These are phyloP conservation scores for Aspergillus flavus DNA, from an alignment of 2,329 filamentous ascomycete genomes.

Conservation along the genomic window DNA sequence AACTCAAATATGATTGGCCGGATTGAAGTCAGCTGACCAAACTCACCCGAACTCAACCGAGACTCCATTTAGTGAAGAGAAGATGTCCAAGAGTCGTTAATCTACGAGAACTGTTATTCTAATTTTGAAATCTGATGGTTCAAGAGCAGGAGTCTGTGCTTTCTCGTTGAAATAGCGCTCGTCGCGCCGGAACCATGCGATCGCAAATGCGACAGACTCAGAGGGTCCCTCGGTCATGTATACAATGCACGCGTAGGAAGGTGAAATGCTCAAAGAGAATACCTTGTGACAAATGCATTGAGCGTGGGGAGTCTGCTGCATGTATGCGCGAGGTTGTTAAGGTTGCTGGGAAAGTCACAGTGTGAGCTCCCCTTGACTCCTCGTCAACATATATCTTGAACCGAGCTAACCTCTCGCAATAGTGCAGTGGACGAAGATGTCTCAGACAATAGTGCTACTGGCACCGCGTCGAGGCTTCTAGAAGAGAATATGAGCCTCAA, in stretches of 20 bases:
- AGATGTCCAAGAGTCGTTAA: background rate
- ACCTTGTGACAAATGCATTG: constrained; percentile 9
- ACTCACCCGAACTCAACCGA: background rate
- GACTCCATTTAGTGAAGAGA: background rate
- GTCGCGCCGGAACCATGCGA: background rate
- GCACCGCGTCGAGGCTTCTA: background rate
- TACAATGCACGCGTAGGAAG: constrained; percentile 9
- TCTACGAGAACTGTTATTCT: background rate
- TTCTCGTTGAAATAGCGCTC: background rate
- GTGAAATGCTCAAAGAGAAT: constrained; percentile 11
- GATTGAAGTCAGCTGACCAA: background rate
- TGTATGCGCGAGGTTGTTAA: constrained; percentile 9
- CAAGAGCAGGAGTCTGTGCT: background rate
- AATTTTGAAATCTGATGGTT: background rate
- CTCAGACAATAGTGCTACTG: background rate
- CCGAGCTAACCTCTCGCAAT: background rate
- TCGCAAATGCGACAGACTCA: constrained; percentile 9
- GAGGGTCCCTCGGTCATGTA: constrained; percentile 8
- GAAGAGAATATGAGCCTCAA: background rate
- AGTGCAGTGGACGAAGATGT: background rate
- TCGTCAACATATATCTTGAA: background rate
- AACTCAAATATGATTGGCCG: background rate
- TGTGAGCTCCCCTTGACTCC: background rate
- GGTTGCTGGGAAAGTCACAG: constrained; percentile 7
- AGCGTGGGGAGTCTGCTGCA: constrained; percentile 2